These are phyloP conservation scores for Anaeromyces robustus DNA, from an alignment of 192 early-diverging fungal species.

Conservation along the genomic window DNA sequence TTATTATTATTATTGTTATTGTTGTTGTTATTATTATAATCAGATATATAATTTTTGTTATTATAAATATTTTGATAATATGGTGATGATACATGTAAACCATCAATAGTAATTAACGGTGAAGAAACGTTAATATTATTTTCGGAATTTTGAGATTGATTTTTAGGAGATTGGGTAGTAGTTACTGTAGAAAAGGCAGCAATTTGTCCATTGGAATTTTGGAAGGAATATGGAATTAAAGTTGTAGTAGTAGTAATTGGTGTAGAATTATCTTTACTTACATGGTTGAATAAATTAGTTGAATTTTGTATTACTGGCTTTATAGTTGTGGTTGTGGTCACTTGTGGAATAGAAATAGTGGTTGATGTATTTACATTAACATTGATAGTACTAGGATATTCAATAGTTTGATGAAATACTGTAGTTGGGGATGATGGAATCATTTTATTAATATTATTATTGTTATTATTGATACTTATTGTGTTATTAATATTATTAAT, in stretches of 20 bases:
- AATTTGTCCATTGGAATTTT: neutral
- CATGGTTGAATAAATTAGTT: no score
- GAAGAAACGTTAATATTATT: neutral
- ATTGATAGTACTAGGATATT: neutral
- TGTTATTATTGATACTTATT: neutral
- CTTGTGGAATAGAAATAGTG: neutral
- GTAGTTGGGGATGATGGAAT: neutral
- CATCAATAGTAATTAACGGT: neutral
- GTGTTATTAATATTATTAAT: neutral
- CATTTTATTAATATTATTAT: neutral
- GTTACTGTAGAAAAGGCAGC: neutral
- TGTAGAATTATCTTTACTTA: neutral
- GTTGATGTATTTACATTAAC: neutral
- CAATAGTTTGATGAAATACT: neutral
- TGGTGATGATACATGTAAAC: neutral
- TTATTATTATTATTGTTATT: neutral
- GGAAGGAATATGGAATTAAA: neutral
- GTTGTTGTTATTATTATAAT: neutral
- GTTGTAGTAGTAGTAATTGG: neutral
- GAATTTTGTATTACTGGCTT: neutral
- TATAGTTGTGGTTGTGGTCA: neutral
- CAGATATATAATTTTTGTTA: neutral
- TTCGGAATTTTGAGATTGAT: neutral
- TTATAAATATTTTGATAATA: neutral
- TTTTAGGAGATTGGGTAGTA: neutral